Evolutionary conservation across 2,329 filamentous ascomycete genomes (phyloP), one percentile per base, ranked within the genome.

Genomic region (Monilinia laxa): DNA sequence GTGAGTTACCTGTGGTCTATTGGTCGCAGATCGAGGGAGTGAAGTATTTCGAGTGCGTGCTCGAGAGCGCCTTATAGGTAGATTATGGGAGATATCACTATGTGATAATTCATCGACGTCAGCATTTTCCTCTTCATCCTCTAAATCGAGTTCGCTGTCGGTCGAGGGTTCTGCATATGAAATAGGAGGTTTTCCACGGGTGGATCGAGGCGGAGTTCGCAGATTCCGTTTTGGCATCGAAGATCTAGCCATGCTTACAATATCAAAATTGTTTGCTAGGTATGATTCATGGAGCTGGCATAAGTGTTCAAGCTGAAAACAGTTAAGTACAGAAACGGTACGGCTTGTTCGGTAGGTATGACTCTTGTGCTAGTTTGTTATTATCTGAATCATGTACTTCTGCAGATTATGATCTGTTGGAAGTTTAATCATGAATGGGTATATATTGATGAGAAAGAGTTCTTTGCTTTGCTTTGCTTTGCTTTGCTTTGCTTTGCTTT

Each of bases 121-220:
- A 11, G 25, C 47, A 16, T 51, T 35, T 31, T 45, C 55, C 35
- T 52, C 59, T 51, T 47, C 52, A n/a, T 65, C 62, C 12, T 38
- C 62, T 28, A 52, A 42, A 31, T 65, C 57, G 58, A 63, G 51
- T n/a, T 66, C 64, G 14, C 64, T 63, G 18, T 64, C 62, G 49
- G 64, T 55, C 38, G 64, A 45, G 25, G 58, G 64, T 47, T 66
- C 64, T 47, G 64, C 58, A 45, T 66, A 66, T 38, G 64, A 66
- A 16, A 66, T 56, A 12, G 51, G n/a, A 20, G 64, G 57, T n/a
- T 66, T 62, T 18, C 28, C n/a, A 28, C 64, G 40, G 10, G 57
- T 63, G 6, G 64, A 35, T 20, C 64, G 57, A 20, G 64, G 64
- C 4, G 64, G 49, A 31, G 57, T 58, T 9, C 64, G 55, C 38